Evolutionary conservation across 495 filamentous ascomycete genomes (phyloP).

Genomic region (Xylaria flabelliformis): DNA sequence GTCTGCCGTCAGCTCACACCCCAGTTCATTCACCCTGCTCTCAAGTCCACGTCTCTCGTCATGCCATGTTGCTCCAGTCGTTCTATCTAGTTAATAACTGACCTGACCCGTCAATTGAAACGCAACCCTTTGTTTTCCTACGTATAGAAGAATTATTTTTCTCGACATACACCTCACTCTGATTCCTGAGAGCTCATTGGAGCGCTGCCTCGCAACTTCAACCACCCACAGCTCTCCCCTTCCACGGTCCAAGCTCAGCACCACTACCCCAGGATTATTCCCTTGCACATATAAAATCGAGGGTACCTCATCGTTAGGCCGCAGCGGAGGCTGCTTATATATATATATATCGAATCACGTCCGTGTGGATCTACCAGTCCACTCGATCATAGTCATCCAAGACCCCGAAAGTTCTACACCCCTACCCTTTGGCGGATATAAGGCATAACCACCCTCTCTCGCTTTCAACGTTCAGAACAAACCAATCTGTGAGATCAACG

Average conservation of each 20-base stretch:
- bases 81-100: conserved; percentile 40
- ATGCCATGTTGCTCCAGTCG: conserved; percentile 45
- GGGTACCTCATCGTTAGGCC: conserved; percentile 38
- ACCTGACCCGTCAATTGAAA: conserved; percentile 32
- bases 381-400: conserved; percentile 33
- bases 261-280: conserved; percentile 40
- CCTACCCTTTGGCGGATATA: conserved; percentile 31
- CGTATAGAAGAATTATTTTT: conserved; percentile 22
- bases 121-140: conserved; percentile 24
- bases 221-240: conserved; percentile 23
- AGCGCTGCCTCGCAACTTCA: conserved; percentile 15
- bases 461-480: conserved; percentile 19
- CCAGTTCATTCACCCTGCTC: conserved; percentile 31
- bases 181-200: conserved; percentile 23
- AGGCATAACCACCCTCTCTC: conserved; percentile 32
- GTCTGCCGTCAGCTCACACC: conserved; percentile 21
- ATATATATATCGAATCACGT: conserved; percentile 30
- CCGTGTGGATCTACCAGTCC: conserved; percentile 35
- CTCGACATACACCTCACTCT: conserved; percentile 10
- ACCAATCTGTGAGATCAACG: conserved; percentile 28
- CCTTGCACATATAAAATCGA: conserved; percentile 38
- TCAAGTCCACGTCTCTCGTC: conserved; percentile 37
- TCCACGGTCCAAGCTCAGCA: conserved; percentile 37
- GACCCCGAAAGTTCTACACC: conserved; percentile 36
- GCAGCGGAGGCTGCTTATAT: conserved; percentile 33